Conservation (phyloP, 2,329 filamentous ascomycete species). For the Salinomyces thailandicus region DNA sequence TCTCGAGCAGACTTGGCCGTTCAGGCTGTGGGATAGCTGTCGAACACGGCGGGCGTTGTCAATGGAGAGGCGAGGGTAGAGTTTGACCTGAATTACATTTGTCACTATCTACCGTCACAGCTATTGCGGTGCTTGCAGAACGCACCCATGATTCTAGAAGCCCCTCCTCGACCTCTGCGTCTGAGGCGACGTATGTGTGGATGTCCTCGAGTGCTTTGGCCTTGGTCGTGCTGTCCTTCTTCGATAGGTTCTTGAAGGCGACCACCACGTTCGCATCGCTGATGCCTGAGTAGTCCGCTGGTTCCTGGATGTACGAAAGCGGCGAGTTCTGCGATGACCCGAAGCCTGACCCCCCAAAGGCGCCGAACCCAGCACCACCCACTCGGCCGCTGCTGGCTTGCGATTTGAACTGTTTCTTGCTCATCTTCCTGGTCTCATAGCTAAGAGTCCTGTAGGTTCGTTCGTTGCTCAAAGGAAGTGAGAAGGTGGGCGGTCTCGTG, state of each 20-base stretch:
- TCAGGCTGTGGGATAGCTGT: constrained; percentile 70
- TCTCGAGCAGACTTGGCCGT: constrained; percentile 49
- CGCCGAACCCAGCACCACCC: constrained; percentile 29
- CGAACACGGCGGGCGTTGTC: constrained; percentile 81
- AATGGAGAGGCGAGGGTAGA: constrained; percentile 83
- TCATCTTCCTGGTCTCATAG: too few relatives aligned
- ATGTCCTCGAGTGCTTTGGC: constrained; percentile 83
- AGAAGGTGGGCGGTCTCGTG: too few relatives aligned
- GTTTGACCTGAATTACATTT: constrained; percentile 51
- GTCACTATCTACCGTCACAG: constrained; percentile 21
- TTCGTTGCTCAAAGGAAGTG: too few relatives aligned
- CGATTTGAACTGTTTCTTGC: constrained; percentile 50
- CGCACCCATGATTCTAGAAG: constrained; percentile 82
- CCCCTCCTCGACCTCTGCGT: constrained; percentile 60
- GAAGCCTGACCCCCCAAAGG: constrained; percentile 31
- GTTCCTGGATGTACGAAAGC: constrained; percentile 80
- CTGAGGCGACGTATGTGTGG: constrained; percentile 50
- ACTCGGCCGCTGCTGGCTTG: constrained; percentile 55
- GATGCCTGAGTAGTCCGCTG: constrained; percentile 66
- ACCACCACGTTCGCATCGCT: constrained; percentile 75
- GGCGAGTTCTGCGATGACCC: constrained; percentile 43
- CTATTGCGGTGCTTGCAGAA: constrained; percentile 14
- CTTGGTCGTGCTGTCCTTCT: constrained; percentile 89
- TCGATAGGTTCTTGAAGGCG: constrained; percentile 82
- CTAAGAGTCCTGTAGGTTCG: too few relatives aligned